Base-by-base conservation (phyloP, 2,329 filamentous ascomycete species). In the Mariannaea elegans region DNA sequence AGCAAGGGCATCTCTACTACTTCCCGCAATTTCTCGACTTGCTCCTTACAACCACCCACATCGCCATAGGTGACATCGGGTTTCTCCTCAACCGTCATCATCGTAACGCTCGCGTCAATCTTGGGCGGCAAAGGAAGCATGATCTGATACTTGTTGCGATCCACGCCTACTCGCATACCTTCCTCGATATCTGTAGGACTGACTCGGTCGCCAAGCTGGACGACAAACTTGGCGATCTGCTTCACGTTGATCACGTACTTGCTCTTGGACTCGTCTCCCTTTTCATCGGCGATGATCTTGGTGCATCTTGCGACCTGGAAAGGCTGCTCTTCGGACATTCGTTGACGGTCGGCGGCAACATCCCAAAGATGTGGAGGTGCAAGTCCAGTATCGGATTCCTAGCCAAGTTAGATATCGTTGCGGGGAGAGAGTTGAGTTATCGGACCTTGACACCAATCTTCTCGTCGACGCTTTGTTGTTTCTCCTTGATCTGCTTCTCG, bases 211-310 rank as follows among this genome's bases (percentile, higher is more conserved):
- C 95, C 95, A 51, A 99, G 87, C 79, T 97, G 95, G 67, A 99
- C 95, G 49, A 99, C 95, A 73, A 99, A 99, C 81, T 99, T 99
- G 73, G 95, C 95, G 73, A 99, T 99, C 80, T 99, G 95, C 84
- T 99, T 99, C 71, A 99, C 94, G 80, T 99, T 99, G 86, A 99
- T 99, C 73, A 99, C 94, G 82, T 99, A 99, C 88, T 98, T 99
- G 87, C 91, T 97, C 87, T 99, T 99, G 65, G 97, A 92, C 62
- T 92, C 84, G 76, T 98, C 94, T n/a, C 78, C 78, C 80, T 95
- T 94, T 76, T 97, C 94, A 75, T 98, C 94, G 62, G 93, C 89
- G 70, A 99, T 99, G 77, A 99, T 99, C 85, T 99, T 99, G 61
- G 95, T 99, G 85, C 95, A 99, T 74, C 95, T 87, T 66, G 95